These are phyloP conservation scores for Neonothopanus nambi DNA, from an alignment of 1,284 basidiomycete species.

Conservation along the genomic window DNA sequence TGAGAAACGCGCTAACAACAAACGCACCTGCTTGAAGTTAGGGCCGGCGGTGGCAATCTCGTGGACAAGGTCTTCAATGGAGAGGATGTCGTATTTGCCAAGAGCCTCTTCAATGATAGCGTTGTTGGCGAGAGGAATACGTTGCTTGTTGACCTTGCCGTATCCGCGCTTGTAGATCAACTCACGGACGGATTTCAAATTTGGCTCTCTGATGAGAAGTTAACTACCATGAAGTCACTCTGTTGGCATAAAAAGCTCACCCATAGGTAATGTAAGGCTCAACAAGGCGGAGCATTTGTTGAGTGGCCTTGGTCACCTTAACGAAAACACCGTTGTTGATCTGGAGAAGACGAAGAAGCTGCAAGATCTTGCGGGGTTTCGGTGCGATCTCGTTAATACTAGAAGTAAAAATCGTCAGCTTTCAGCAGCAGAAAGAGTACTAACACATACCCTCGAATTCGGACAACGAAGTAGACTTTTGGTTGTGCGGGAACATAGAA, in stretches of 20 bases:
- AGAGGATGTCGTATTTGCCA: constrained; percentile 96
- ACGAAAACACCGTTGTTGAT: constrained; percentile 99
- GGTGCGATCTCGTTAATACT: constrained; percentile 99
- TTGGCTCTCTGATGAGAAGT: constrained; percentile 70
- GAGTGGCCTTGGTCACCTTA: constrained; percentile 94
- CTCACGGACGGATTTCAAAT: constrained; percentile 96
- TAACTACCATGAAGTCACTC: constrained; percentile 13
- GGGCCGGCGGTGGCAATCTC: constrained; percentile 96
- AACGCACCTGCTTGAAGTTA: constrained; percentile 93
- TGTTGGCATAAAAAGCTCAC: constrained; percentile 46
- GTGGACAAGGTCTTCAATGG: constrained; percentile 97
- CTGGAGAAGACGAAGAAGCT: constrained; percentile 96
- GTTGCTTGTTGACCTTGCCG: constrained; percentile 97
- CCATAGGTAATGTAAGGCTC: constrained; percentile 98
- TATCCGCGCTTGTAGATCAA: constrained; percentile 99
- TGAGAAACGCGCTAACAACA: constrained; percentile 17
- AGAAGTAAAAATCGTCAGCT: constrained; percentile 8
- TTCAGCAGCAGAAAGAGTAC: constrained; percentile 1
- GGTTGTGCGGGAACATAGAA: constrained; percentile 97
- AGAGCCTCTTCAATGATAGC: constrained; percentile 90
- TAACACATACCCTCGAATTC: constrained; percentile 84
- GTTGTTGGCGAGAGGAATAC: constrained; percentile 96
- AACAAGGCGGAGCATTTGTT: constrained; percentile 97
- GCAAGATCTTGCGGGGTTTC: constrained; percentile 98
- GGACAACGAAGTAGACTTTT: constrained; percentile 97